These are phyloP conservation scores for Tricholoma hemisulphureum DNA, from an alignment of 768 basidiomycete species.

Conservation along the genomic window DNA sequence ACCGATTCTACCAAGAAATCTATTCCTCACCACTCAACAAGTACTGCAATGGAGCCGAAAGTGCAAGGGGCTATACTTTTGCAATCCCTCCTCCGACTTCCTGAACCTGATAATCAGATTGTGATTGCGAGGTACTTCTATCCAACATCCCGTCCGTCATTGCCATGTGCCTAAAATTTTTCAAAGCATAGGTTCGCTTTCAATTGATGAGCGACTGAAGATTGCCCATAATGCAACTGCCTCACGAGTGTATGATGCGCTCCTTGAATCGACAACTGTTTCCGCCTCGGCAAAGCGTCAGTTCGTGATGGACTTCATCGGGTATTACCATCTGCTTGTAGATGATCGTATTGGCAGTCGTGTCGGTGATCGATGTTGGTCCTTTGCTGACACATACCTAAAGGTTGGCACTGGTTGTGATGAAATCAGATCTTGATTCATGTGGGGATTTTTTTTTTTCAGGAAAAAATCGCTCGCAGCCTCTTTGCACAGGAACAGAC, in stretches of 20 bases:
- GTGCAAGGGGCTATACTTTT: slow-evolving; percentile 84
- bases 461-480: slow-evolving; percentile 92
- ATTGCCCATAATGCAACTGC: slow-evolving; percentile 56
- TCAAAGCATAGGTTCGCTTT: slow-evolving; percentile 56
- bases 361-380: slow-evolving; percentile 90
- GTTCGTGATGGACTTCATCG: slow-evolving; percentile 74
- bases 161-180: slow-evolving; percentile 1
- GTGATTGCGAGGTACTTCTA: slow-evolving; percentile 65
- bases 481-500: slow-evolving; percentile 68
- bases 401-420: slow-evolving; percentile 51
- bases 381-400: slow-evolving; percentile 85
- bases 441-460: not conserved
- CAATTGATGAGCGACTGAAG: slow-evolving; percentile 55
- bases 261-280: slow-evolving; percentile 69
- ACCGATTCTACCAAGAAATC: slow-evolving; percentile 4
- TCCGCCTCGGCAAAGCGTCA: slow-evolving; percentile 62
- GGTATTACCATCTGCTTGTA: slow-evolving; percentile 75
- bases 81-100: slow-evolving; percentile 75
- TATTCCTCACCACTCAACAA: slow-evolving; percentile 17
- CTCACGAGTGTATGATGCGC: slow-evolving; percentile 77
- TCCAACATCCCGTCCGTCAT: slow-evolving; percentile 5
- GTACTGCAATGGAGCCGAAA: slow-evolving; percentile 56
- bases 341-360: slow-evolving; percentile 91
- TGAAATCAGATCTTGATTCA: not conserved
- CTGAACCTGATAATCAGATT: slow-evolving; percentile 61